Evolutionary conservation across 495 filamentous ascomycete genomes (phyloP), one percentile per base, ranked within the genome.

Genomic region (Penicillium steckii): DNA sequence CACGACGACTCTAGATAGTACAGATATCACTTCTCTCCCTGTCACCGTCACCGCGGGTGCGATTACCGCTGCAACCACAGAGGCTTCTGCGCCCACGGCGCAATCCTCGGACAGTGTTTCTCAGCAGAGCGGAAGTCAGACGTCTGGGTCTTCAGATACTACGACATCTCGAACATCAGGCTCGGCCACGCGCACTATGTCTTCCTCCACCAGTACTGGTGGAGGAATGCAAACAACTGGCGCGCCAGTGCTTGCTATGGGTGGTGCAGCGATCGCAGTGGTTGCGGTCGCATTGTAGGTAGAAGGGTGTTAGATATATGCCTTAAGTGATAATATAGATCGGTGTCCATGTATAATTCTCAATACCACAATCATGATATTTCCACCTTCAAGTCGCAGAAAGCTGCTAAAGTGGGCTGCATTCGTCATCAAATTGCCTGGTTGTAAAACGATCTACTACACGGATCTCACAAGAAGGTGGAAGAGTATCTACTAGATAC

Each of bases 1-100:
- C 42, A 67, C 60, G 4, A 41, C 7, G 6, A 67, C 60, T 3
- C 15, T 61, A 2, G 40, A 17, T 3, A 35, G 50, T 2, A 41
- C 17, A n/a, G 54, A 68, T 17, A 47, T 57, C 17, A 57, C 44
- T 4, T 53, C 50, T 3, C 41, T 68, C 29, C 64, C 71, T 3
- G 68, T 76, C 9, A 73, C 66, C 1, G 48, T 76, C 17, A 76
- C 71, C 8, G 66, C 64, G 1, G 64, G 61, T 12, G 46, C 55
- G 6, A 46, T 52, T 19, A 60, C 60, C 6, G 44, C 44, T 13
- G 40, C 53, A 0, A 37, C 58, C 3, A 50, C 58, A 19, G 47
- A 47, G 1, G 35, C 49, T n/a, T 35, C 57, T 15, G 32, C 35
- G 10, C 29, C 51, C 1, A 53, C 50, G 6, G 41, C 50, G n/a